A percentile compares a stretch with the other conserved stretches of the same genome.
Evolutionary conservation across 768 basidiomycete genomes (phyloP).

Genomic region (Tricholoma flavovirens): DNA sequence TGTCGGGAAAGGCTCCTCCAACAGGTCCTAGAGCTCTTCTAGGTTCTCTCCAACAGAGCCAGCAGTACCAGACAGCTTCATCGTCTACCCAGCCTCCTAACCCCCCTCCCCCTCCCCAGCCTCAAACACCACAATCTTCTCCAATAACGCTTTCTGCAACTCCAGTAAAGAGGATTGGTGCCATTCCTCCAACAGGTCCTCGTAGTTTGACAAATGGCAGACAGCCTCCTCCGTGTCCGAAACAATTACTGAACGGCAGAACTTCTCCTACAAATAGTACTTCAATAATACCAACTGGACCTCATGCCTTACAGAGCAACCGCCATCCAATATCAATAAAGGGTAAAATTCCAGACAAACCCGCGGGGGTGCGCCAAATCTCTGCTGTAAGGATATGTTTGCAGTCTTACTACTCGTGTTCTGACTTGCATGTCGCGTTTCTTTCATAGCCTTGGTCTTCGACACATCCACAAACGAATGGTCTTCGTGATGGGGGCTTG

Average conservation of each 20-base stretch:
- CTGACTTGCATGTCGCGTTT: slow-evolving; percentile 3
- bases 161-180: slow-evolving; percentile 39
- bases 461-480: slow-evolving; percentile 23
- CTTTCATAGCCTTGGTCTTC: slow-evolving; percentile 21
- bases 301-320: slow-evolving; percentile 24
- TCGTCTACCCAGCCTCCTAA: slow-evolving; percentile 13
- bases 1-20: slow-evolving; percentile 79
- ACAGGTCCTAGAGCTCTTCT: slow-evolving; percentile 66
- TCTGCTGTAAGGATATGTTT: slow-evolving; percentile 17
- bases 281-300: slow-evolving; percentile 18
- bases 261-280: slow-evolving; percentile 9
- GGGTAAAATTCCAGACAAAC: slow-evolving; percentile 29
- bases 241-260: slow-evolving; percentile 39
- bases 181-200: slow-evolving; percentile 59
- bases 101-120: not conserved
- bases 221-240: slow-evolving; percentile 29
- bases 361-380: slow-evolving; percentile 8
- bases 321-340: slow-evolving; percentile 33
- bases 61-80: slow-evolving; percentile 11
- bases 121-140: not conserved
- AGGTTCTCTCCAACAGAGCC: slow-evolving; percentile 35
- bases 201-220: slow-evolving; percentile 41
- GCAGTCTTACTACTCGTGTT: not conserved
- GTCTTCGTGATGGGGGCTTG: slow-evolving; percentile 14
- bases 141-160: slow-evolving; percentile 12